Conservation (phyloP, 768 basidiomycete genomes). For the Hirschioporus abietinus region DNA sequence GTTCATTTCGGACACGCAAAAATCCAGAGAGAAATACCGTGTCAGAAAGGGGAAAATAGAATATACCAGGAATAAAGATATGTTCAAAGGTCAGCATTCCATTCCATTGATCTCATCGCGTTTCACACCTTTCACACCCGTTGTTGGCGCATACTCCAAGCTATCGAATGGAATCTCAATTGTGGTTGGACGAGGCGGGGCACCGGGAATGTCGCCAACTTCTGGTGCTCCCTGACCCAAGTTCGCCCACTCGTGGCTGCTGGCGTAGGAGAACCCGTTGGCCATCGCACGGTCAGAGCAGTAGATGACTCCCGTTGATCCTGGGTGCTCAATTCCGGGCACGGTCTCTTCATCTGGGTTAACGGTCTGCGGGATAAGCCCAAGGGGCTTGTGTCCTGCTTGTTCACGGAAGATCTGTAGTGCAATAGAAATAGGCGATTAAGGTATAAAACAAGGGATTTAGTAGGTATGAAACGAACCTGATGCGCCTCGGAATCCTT, state of each 20-base stretch:
- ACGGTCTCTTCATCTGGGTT: slow-evolving; percentile 89
- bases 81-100: not conserved
- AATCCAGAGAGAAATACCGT: not conserved
- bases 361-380: slow-evolving; percentile 58
- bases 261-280: slow-evolving; percentile 82
- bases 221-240: slow-evolving; percentile 92
- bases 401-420: slow-evolving; percentile 69
- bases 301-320: slow-evolving; percentile 65
- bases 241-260: slow-evolving; percentile 79
- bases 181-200: slow-evolving; percentile 56
- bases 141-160: slow-evolving; percentile 89
- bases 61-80: not conserved
- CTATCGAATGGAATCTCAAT: slow-evolving; percentile 67
- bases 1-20: not conserved
- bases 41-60: not conserved
- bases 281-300: slow-evolving; percentile 94
- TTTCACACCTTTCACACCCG: slow-evolving; percentile 72
- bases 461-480: slow-evolving; percentile 30
- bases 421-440: slow-evolving; percentile 7
- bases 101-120: not conserved
- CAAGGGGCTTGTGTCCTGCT: slow-evolving; percentile 65
- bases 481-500: slow-evolving; percentile 86
- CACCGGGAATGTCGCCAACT: slow-evolving; percentile 78
- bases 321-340: slow-evolving; percentile 80
- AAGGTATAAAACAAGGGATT: slow-evolving; percentile 8